Evolutionary conservation across 2,329 filamentous ascomycete species (phyloP).

Genomic region (Geosmithia putterillii): DNA sequence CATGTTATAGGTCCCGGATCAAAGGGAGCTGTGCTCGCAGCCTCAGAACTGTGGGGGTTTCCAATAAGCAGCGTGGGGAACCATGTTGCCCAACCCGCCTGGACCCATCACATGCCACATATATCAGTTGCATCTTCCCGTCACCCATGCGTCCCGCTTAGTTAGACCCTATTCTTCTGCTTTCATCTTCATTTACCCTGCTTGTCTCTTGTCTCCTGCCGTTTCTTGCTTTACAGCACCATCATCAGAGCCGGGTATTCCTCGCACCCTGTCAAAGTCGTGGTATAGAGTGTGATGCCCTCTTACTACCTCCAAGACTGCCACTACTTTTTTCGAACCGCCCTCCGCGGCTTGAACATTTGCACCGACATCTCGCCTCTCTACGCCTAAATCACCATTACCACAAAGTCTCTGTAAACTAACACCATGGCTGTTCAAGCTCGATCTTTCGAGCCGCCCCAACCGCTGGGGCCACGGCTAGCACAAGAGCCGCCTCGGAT

Average conservation of each 20-base stretch:
- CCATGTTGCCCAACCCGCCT: not conserved
- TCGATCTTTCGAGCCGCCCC: constrained; percentile 44
- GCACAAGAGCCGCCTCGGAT: constrained; percentile 20
- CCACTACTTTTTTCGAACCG: constrained; percentile 87
- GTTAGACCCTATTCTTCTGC: not conserved
- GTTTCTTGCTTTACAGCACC: not conserved
- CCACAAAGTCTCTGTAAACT: constrained; percentile 6
- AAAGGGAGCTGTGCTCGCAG: not conserved
- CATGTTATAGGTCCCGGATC: not conserved
- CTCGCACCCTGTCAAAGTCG: constrained; percentile 1
- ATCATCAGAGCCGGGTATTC: not conserved
- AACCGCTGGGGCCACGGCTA: constrained; percentile 60
- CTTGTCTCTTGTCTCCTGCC: not conserved
- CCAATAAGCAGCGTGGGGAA: not conserved
- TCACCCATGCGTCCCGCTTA: not conserved
- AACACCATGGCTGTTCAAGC: constrained; percentile 23
- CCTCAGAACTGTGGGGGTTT: not conserved
- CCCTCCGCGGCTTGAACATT: constrained; percentile 74
- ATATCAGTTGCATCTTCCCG: not conserved
- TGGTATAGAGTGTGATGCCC: constrained; percentile 50
- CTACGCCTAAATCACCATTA: constrained; percentile 43
- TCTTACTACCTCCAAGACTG: constrained; percentile 74
- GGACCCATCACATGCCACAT: constrained; percentile 1
- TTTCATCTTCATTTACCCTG: not conserved
- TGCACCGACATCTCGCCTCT: constrained; percentile 66